Percentiles rank a stretch among this genome's conserved stretches.
Evolutionary conservation across 495 filamentous ascomycete genomes (phyloP).

Genomic region (Parathielavia appendiculata): DNA sequence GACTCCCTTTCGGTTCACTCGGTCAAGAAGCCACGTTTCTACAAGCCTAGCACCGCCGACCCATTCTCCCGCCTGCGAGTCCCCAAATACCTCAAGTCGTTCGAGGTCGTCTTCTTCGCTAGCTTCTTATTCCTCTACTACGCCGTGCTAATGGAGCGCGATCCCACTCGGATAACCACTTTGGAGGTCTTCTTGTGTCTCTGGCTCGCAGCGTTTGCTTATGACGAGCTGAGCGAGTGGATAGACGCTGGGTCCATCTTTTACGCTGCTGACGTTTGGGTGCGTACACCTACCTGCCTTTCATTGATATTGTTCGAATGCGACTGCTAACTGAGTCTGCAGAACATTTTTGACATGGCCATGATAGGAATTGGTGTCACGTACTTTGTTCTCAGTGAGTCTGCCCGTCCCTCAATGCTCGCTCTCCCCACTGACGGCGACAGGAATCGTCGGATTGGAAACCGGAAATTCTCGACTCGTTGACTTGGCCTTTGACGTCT

Average conservation of each 20-base stretch:
- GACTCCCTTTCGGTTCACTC: conserved; percentile 70
- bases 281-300: not conserved
- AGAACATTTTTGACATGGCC: conserved; percentile 74
- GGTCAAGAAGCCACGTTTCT: conserved; percentile 74
- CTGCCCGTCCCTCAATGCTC: not conserved
- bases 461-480: conserved; percentile 57
- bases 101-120: conserved; percentile 82
- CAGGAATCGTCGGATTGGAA: conserved; percentile 69
- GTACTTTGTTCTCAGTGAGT: conserved; percentile 68
- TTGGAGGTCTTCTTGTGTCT: conserved; percentile 55
- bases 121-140: conserved; percentile 82
- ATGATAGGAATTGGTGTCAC: conserved; percentile 78
- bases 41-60: conserved; percentile 70
- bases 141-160: conserved; percentile 63
- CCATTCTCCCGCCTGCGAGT: conserved; percentile 81
- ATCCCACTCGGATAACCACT: conserved; percentile 43
- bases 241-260: conserved; percentile 78
- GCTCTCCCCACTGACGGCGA: not conserved
- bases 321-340: not conserved
- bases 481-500: conserved; percentile 77
- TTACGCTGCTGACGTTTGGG: conserved; percentile 84
- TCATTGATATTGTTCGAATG: not conserved
- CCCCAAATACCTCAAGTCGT: conserved; percentile 86
- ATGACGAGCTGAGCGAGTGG: conserved; percentile 79
- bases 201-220: conserved; percentile 79